Evolutionary conservation across 2,329 filamentous ascomycete species (phyloP).

Genomic region (Cladosporium sphaerospermum): DNA sequence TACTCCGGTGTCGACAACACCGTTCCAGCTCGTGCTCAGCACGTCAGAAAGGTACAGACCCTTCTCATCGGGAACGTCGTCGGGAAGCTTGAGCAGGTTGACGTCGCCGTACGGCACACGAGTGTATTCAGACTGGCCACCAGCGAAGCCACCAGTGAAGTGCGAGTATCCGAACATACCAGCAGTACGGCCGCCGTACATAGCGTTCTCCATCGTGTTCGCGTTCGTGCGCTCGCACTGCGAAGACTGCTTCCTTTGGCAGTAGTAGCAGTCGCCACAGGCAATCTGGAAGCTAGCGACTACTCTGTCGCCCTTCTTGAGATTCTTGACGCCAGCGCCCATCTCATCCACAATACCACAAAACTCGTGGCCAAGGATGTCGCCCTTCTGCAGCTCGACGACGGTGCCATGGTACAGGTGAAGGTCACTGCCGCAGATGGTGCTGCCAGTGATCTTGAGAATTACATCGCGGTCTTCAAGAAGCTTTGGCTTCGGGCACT

Average conservation of each 20-base stretch:
- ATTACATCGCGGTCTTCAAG: conserved; percentile 72
- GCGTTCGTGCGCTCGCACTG: conserved; percentile 76
- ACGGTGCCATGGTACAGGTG: conserved; percentile 49
- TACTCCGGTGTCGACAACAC: conserved; percentile 77
- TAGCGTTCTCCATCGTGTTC: conserved; percentile 62
- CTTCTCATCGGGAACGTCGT: conserved; percentile 78
- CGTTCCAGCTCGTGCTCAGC: conserved; percentile 71
- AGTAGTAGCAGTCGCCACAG: conserved; percentile 63
- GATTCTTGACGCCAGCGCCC: conserved; percentile 37
- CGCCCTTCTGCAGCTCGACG: conserved; percentile 46
- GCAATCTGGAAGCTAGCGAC: conserved; percentile 86
- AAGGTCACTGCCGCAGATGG: conserved; percentile 56
- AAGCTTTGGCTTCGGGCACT: conserved; percentile 64
- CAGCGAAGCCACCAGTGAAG: conserved; percentile 80
- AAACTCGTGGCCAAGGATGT: conserved; percentile 49
- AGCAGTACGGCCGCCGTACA: conserved; percentile 74
- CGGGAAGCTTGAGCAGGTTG: conserved; percentile 73
- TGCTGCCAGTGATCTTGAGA: conserved; percentile 65
- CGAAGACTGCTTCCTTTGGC: conserved; percentile 69
- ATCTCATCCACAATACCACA: conserved; percentile 45
- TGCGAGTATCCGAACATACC: conserved; percentile 57
- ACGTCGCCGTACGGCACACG: conserved; percentile 74
- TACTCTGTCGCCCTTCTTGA: conserved; percentile 52
- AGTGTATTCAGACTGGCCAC: conserved; percentile 82
- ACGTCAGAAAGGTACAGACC: conserved; percentile 77